Evolutionary conservation across 768 basidiomycete genomes (phyloP), one percentile per base, ranked within the genome.

Genomic region (Rhizopogon vinicolor): DNA sequence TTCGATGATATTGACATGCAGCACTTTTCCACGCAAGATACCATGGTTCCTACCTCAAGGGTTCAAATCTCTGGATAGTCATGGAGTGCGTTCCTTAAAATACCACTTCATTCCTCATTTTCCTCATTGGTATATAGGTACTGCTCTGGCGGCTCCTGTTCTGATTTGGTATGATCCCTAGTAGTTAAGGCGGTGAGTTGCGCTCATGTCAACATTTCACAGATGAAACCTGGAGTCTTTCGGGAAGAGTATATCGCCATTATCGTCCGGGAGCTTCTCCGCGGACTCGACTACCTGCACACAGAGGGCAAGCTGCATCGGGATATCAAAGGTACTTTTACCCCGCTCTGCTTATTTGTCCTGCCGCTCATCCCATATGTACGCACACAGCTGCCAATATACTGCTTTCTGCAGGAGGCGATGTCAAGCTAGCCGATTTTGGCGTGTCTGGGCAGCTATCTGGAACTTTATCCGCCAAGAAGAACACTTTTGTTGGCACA

Each of bases 171-270:
- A 73, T 63, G 79, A 76, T 63, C 60, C 25, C 25, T 25, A 25
- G 43, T 25, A 44, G 29, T 55, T 57, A 48, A 43, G 51, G 51
- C 46, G 35, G 41, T 44, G 31, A 44, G 1, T 37, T 37, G 16
- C 14, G 8, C 22, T 49, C 46, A 46, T 61, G 62, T 37, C 65
- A 29, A 29, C 53, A 41, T 40, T 46, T 51, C 51, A 39, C 66
- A 98, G 94, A 95, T 99, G 92, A 98, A 98, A 76, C 92, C 96
- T 2, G 97, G 97, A 12, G 90, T 93, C 3, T 98, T 99, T 72
- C 80, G 92, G 59, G 97, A 99, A 76, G 97, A 99, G 66, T 98
- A 99, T 65, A 98, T 99, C 61, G 97, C 96, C 7, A 98, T 98
- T 68, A 90, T 99, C 62, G 84, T 93, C 44, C 84, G 91, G 46